Evolutionary conservation across 78 protist genomes (phyloP).

Genomic region (Andalucia godoyi): DNA sequence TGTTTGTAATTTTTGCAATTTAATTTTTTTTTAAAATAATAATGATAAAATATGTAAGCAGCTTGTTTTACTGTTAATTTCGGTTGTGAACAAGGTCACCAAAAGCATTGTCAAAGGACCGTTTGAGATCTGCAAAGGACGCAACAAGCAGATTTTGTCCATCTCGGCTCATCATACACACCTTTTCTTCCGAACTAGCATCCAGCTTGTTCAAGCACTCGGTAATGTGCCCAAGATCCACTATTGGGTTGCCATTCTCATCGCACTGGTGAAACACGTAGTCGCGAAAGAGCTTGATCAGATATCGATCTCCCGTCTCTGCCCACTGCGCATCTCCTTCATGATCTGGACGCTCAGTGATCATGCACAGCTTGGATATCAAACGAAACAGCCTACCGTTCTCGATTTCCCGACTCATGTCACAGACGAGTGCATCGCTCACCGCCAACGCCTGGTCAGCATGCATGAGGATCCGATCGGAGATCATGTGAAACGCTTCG

Average conservation of each 20-base stretch:
- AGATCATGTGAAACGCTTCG: too few species aligned
- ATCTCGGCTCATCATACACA: constrained; percentile 46
- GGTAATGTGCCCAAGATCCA: constrained; percentile 57
- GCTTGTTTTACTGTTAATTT: too few species aligned
- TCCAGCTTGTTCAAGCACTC: constrained; percentile 72
- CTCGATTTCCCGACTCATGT: constrained; percentile 55
- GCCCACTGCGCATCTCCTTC: constrained; percentile 38
- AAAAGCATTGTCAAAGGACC: too few species aligned
- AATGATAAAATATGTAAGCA: too few species aligned
- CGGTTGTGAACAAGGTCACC: too few species aligned
- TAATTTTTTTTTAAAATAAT: too few species aligned
- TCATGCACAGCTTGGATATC: constrained; percentile 43
- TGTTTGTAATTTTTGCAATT: too few species aligned
- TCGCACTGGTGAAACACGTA: constrained; percentile 68
- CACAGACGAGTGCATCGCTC: too few species aligned
- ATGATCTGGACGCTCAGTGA: constrained; percentile 53
- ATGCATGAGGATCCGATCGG: too few species aligned
- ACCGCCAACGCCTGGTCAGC: too few species aligned
- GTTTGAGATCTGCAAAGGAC: constrained; percentile 15
- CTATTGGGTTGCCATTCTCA: constrained; percentile 52
- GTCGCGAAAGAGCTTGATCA: constrained; percentile 61
- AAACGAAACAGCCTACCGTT: constrained; percentile 66
- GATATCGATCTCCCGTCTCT: constrained; percentile 61
- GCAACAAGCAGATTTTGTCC: constrained; percentile 58
- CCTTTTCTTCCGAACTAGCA: constrained; percentile 41